Evolutionary conservation across 345 rosid genomes (phyloP).

Genomic region (Pseudoturritis turrita): DNA sequence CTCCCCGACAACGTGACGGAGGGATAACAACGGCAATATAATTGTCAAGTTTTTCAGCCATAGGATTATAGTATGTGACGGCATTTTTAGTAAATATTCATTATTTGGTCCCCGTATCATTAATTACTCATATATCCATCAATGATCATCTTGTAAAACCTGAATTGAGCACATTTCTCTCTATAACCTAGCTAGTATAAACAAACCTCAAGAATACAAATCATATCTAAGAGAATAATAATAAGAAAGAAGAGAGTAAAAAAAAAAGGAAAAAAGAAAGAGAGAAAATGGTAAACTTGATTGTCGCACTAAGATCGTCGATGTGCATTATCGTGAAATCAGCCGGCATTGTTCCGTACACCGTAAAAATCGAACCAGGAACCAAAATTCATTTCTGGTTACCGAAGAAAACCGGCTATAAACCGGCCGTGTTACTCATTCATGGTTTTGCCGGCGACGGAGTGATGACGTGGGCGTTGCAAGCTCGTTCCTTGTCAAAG

Average conservation of each 20-base stretch:
- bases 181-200: not conserved
- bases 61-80: not conserved
- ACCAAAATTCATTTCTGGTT: conserved; percentile 71
- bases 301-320: conserved; percentile 61
- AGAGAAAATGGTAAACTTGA: conserved; percentile 63
- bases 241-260: not conserved
- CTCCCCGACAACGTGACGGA: no score
- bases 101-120: no score
- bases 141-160: not conserved
- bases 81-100: not conserved
- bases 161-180: not conserved
- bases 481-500: conserved; percentile 49
- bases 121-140: not conserved
- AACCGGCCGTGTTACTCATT: conserved; percentile 61
- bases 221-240: no score
- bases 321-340: conserved; percentile 51
- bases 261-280: no score
- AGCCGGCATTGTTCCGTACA: conserved; percentile 54
- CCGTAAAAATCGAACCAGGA: conserved; percentile 59
- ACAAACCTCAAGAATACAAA: not conserved
- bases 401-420: conserved; percentile 44
- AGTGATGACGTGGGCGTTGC: conserved; percentile 82
- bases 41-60: no score
- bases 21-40: no score
- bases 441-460: conserved; percentile 87